These are phyloP conservation scores for Cytospora piceicola DNA, from an alignment of 2,329 filamentous ascomycete genomes.

Conservation along the genomic window DNA sequence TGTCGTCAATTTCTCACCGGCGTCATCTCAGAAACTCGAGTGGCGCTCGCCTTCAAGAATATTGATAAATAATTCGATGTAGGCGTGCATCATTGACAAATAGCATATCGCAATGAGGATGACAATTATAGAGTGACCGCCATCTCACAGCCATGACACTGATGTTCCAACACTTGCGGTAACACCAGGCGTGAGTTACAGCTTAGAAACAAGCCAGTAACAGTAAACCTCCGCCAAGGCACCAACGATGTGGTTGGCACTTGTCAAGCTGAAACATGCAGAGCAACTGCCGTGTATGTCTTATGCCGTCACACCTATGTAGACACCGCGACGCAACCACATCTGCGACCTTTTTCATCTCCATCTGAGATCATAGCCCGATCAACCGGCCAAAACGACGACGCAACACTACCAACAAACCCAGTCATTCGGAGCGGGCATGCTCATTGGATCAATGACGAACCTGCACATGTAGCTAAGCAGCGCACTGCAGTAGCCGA, in stretches of 20 bases:
- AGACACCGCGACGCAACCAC: background rate
- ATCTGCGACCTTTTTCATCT: background rate
- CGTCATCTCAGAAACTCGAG: background rate
- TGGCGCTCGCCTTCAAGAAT: background rate
- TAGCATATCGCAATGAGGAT: background rate
- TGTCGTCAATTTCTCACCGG: background rate
- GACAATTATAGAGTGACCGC: background rate
- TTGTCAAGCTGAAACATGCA: background rate
- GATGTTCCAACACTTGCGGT: background rate
- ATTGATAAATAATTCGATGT: background rate
- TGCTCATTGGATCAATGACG: slow-evolving; percentile 11
- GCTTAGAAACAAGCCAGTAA: background rate
- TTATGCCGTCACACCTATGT: background rate
- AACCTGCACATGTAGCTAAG: background rate
- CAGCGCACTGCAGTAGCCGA: slow-evolving; percentile 15
- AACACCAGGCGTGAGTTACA: background rate
- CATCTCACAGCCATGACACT: background rate
- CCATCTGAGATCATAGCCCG: background rate
- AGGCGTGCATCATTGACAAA: background rate
- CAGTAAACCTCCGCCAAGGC: background rate
- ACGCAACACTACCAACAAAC: slow-evolving; percentile 16
- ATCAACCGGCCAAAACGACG: slow-evolving; percentile 7
- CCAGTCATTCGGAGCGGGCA: slow-evolving; percentile 12
- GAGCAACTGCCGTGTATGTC: background rate
- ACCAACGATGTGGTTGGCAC: background rate